Base-by-base conservation (phyloP, 2,329 filamentous ascomycete species). In the Fusarium luffae region DNA sequence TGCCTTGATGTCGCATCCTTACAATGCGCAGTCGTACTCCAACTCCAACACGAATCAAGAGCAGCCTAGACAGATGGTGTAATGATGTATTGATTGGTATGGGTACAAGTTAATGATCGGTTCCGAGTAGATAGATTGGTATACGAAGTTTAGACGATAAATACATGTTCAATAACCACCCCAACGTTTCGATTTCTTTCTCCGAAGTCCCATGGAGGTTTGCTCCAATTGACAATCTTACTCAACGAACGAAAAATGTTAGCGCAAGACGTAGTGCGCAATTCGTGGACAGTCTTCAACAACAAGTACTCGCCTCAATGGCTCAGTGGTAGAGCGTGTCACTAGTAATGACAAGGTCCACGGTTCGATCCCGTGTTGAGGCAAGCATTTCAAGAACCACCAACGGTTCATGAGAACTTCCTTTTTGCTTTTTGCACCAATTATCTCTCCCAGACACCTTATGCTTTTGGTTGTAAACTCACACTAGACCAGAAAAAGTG, bases 281-380 rank as follows among this genome's bases (percentile, higher is more conserved):
- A 37, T n/a, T 37, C 5, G 34, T 6, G 2, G 7, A 0, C 5
- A 1, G 1, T 2, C 4, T 5, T 19, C 13, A 60, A n/a, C 61
- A 66, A 66, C 14, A 16, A 54, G 28, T 34, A 61, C 13, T 21
- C 34, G 63, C 63, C 63, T 59, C 19, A 41, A 60, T 66, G 61
- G 63, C 63, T 66, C 63, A 66, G 63, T 66, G 61, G 63, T 66
- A 66, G 63, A 66, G 63, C 63, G 63, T 66, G 62, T 66, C 63
- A 66, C 63, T 66, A 66, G 63, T 66, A 66, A 66, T 66, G 63
- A 66, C 62, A 66, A 66, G 63, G 63, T 66, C 63, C 63, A 59
- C 62, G 63, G 63, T 66, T 66, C 63, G 54, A 66, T 66, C 63
- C 63, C 63, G 62, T 65, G 63, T 60, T 49, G 63, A 59, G 63